A percentile compares a stretch with the other conserved stretches of the same genome.
Evolutionary conservation across 306 rosid genomes (phyloP).

Genomic region (Quercus suber): DNA sequence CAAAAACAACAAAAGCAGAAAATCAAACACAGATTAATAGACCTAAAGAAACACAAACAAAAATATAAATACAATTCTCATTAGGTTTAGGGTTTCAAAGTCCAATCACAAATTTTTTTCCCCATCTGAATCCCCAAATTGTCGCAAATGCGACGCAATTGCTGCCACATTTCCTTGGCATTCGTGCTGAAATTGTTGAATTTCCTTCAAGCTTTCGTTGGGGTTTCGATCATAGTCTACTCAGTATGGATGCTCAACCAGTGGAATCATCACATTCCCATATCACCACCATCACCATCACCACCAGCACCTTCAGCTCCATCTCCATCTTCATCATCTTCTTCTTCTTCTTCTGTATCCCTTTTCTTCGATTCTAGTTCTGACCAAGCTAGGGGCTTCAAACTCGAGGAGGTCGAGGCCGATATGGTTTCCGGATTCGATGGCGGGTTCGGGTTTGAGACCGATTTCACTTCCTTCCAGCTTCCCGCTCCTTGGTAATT

Average conservation of each 20-base stretch:
- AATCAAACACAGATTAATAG: not conserved
- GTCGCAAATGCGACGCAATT: slow-evolving; percentile 54
- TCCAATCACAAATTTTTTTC: not conserved
- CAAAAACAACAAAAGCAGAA: not conserved
- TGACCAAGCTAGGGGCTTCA: slow-evolving; percentile 12
- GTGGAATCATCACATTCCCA: slow-evolving; percentile 60
- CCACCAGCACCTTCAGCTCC: slow-evolving; percentile 40
- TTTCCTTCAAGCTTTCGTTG: slow-evolving; percentile 84
- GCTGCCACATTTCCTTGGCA: slow-evolving; percentile 72
- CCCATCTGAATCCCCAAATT: not conserved
- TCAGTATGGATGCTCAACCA: slow-evolving; percentile 85
- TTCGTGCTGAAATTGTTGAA: slow-evolving; percentile 71
- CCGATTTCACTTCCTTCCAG: slow-evolving; percentile 38
- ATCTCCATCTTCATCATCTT: slow-evolving; percentile 31
- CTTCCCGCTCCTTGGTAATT: slow-evolving; percentile 82
- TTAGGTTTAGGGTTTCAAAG: not conserved
- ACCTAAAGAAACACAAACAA: not conserved
- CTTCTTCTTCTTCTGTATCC: slow-evolving; percentile 32
- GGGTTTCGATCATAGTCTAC: slow-evolving; percentile 68
- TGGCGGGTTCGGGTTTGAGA: slow-evolving; percentile 19
- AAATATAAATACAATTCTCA: not conserved
- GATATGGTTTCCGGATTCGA: slow-evolving; percentile 34
- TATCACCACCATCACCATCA: slow-evolving; percentile 33
- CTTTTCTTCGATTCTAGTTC: slow-evolving; percentile 15
- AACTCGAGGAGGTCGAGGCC: slow-evolving; percentile 27